Evolutionary conservation across 768 basidiomycete genomes (phyloP).

Genomic region (Leccinum imitatum): DNA sequence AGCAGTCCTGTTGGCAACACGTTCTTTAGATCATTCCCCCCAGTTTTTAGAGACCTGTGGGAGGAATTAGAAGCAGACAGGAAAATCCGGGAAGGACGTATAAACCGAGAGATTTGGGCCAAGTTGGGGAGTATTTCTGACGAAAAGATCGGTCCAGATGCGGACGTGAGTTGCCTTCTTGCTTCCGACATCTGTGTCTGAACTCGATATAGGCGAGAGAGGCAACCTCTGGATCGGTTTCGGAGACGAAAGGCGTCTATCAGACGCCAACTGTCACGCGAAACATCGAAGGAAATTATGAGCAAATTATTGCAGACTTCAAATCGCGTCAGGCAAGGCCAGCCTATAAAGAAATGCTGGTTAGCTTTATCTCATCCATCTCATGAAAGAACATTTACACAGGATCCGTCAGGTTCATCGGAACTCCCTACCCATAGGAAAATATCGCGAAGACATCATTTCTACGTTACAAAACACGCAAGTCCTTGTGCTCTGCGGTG

Average conservation of each 20-base stretch:
- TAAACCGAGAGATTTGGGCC: conserved; percentile 71
- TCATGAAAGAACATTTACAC: not conserved
- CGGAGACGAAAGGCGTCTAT: conserved; percentile 18
- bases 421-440: conserved; percentile 80
- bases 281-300: conserved; percentile 31
- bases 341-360: conserved; percentile 88
- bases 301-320: conserved; percentile 60
- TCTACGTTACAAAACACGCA: conserved; percentile 70
- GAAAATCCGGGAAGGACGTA: conserved; percentile 56
- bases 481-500: conserved; percentile 83
- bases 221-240: conserved; percentile 18
- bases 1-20: conserved; percentile 50
- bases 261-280: conserved; percentile 6
- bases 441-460: conserved; percentile 73
- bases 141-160: conserved; percentile 47
- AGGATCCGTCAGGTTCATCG: conserved; percentile 57
- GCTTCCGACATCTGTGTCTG: not conserved
- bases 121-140: conserved; percentile 64
- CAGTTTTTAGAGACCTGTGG: conserved; percentile 87
- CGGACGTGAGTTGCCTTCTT: conserved; percentile 39
- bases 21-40: conserved; percentile 78
- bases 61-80: conserved; percentile 75
- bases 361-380: conserved; percentile 37
- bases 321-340: conserved; percentile 56
- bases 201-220: conserved; percentile 18